Base-by-base conservation (phyloP, 2,329 filamentous ascomycete species). In the Pyrenophora seminiperda region DNA sequence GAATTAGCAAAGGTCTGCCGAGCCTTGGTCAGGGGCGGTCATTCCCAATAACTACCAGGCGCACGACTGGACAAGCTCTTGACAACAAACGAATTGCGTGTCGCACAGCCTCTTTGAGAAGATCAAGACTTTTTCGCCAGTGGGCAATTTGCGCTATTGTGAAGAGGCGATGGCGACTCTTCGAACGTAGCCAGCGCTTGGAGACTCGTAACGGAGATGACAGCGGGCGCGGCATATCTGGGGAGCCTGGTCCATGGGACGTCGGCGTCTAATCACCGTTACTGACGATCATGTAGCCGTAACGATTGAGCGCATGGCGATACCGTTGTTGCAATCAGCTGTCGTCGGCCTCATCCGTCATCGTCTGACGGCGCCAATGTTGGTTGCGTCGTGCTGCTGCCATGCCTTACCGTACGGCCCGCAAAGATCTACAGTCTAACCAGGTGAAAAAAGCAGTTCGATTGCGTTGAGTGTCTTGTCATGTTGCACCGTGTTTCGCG, bases 11-110 rank as follows among this genome's bases (percentile, higher is more conserved):
- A 62, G 61, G 54, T 58, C 46, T 56, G 67, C 66, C 67, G 40
- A 71, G 66, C 47, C 67, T 70, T 71, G 67, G 67, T 65, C 59
- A 68, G 67, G 68, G 68, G 66, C 45, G 56, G 29, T 11, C 20
- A 17, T 41, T 42, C 31, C 51, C 49, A 56, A 59, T 58, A 29
- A 59, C 41, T 59, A 57, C 51, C 50, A 48, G 54, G 42, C 41
- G 46, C 39, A 38, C 33, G 14, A 24, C 42, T 41, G 17, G 42
- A 42, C 33, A 30, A 51, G 36, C 17, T 40, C 45, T 40, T 42
- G 46, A 52, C 39, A 27, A 33, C 49, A 33, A 47, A 39, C 18
- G 31, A 42, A 52, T 52, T 52, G 49, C 49, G 49, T 44, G 49
- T 52, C 48, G 36, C 49, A 48, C 49, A 52, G 49, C 49, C 49